Conservation (phyloP, 2,329 filamentous ascomycete species). For the Ophiostoma novo-ulmi region DNA sequence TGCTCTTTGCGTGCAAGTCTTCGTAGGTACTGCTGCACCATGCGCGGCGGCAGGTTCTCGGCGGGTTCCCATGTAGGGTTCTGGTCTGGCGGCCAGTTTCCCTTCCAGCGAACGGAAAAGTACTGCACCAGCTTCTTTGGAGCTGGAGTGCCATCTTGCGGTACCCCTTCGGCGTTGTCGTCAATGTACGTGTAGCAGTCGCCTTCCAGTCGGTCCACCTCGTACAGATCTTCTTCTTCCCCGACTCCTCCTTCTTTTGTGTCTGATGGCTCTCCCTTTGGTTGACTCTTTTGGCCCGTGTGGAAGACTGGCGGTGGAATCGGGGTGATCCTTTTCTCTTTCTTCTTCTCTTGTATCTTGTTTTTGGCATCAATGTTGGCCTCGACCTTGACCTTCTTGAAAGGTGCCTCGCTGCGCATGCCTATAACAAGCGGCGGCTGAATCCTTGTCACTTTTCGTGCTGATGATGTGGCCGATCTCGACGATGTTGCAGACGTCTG, state of each 20-base stretch:
- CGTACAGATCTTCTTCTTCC: constrained; percentile 29
- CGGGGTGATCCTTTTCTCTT: neutral
- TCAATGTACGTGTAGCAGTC: constrained; percentile 44
- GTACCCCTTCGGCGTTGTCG: constrained; percentile 35
- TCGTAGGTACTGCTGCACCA: constrained; percentile 41
- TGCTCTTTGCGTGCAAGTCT: neutral
- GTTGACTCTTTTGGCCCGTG: neutral
- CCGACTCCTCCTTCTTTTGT: constrained; percentile 25
- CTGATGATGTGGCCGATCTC: neutral
- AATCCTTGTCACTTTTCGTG: neutral
- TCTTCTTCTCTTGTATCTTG: neutral
- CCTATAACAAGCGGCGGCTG: neutral
- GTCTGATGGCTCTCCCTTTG: constrained; percentile 4
- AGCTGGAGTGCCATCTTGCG: constrained; percentile 31
- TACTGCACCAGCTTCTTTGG: constrained; percentile 35
- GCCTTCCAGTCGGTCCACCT: constrained; percentile 29
- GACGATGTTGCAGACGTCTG: neutral
- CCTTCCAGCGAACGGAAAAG: constrained; percentile 53
- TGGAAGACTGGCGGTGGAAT: neutral
- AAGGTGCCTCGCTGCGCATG: neutral
- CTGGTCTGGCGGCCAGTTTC: constrained; percentile 51
- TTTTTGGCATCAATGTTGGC: neutral
- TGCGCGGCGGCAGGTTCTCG: constrained; percentile 41
- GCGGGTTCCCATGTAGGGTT: constrained; percentile 57
- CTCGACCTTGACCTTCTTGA: constrained; percentile 17